phyloP scores from a whole-genome alignment of 2,329 filamentous ascomycete genomes.

The Huntiella abstrusa region DNA sequence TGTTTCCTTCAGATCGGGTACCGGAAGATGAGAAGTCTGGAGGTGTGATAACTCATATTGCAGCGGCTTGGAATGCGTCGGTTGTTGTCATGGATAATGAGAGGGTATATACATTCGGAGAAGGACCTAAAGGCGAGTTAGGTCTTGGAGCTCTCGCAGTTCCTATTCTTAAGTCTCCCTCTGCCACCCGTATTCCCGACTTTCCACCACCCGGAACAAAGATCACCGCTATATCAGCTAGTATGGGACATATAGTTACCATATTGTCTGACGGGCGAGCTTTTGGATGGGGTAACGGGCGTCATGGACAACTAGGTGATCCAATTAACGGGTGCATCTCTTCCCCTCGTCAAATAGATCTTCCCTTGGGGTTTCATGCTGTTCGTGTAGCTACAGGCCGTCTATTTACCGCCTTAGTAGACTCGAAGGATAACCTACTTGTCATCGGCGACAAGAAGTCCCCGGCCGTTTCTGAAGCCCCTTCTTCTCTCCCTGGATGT shows the following conservation, averaged over 20 bases:
- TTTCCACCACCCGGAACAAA: slow-evolving; percentile 44
- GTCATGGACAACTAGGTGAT: slow-evolving; percentile 66
- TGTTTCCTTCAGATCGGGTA: slow-evolving; percentile 1
- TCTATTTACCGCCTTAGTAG: slow-evolving; percentile 51
- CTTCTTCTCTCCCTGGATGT: slow-evolving; percentile 36
- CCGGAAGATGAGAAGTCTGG: background rate
- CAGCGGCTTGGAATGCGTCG: slow-evolving; percentile 65
- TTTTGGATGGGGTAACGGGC: slow-evolving; percentile 75
- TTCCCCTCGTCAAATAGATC: slow-evolving; percentile 40
- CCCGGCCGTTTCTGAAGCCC: slow-evolving; percentile 39
- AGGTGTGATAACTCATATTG: slow-evolving; percentile 23
- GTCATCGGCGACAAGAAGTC: slow-evolving; percentile 64
- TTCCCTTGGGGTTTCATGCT: slow-evolving; percentile 37
- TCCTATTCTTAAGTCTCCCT: slow-evolving; percentile 26
- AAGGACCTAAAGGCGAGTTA: slow-evolving; percentile 52
- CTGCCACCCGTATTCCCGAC: slow-evolving; percentile 30
- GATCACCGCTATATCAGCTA: slow-evolving; percentile 49
- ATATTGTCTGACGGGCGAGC: slow-evolving; percentile 57
- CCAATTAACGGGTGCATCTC: slow-evolving; percentile 30
- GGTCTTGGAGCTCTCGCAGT: slow-evolving; percentile 34
- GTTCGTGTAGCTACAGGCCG: slow-evolving; percentile 55
- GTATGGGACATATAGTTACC: slow-evolving; percentile 59
- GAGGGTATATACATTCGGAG: slow-evolving; percentile 43
- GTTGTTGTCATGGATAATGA: slow-evolving; percentile 35
- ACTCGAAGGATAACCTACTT: slow-evolving; percentile 33